phyloP scores from a whole-genome alignment of 2,329 filamentous ascomycete species.

The Fusarium ambrosium region DNA sequence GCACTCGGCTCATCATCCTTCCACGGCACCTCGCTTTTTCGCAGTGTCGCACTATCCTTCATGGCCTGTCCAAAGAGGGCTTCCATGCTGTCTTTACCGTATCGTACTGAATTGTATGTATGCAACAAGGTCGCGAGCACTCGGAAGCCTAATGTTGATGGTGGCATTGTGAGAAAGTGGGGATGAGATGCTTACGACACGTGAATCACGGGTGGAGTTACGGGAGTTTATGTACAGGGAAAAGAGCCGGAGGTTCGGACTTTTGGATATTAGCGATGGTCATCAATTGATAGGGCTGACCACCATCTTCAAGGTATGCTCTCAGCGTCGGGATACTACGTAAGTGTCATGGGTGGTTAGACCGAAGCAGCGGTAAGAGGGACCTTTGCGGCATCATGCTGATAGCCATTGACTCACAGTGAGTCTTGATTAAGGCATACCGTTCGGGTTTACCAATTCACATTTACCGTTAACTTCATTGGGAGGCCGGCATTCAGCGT shows the following conservation, averaged over 20 bases:
- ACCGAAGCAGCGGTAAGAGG: background rate
- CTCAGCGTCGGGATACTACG: background rate
- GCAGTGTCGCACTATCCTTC: slow-evolving; percentile 28
- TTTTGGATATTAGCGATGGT: background rate
- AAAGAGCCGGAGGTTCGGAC: background rate
- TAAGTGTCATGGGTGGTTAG: background rate
- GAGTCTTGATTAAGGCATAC: background rate
- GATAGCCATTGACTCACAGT: background rate
- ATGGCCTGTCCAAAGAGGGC: slow-evolving; percentile 27
- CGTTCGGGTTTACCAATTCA: background rate
- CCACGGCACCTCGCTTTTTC: slow-evolving; percentile 27
- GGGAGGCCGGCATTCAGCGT: background rate
- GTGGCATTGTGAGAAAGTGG: slow-evolving; percentile 13
- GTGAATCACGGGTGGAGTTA: background rate
- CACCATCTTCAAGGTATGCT: background rate
- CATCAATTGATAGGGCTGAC: background rate
- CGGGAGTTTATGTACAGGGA: background rate
- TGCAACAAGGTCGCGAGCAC: slow-evolving; percentile 18
- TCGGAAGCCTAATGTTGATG: slow-evolving; percentile 17
- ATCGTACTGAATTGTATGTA: slow-evolving; percentile 25
- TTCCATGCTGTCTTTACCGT: slow-evolving; percentile 26
- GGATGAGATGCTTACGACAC: background rate
- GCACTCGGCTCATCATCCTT: slow-evolving; percentile 23
- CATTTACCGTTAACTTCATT: background rate
- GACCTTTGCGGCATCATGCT: background rate